Conservation (phyloP, 2,329 filamentous ascomycete genomes). For the Fusarium gaditjirri region DNA sequence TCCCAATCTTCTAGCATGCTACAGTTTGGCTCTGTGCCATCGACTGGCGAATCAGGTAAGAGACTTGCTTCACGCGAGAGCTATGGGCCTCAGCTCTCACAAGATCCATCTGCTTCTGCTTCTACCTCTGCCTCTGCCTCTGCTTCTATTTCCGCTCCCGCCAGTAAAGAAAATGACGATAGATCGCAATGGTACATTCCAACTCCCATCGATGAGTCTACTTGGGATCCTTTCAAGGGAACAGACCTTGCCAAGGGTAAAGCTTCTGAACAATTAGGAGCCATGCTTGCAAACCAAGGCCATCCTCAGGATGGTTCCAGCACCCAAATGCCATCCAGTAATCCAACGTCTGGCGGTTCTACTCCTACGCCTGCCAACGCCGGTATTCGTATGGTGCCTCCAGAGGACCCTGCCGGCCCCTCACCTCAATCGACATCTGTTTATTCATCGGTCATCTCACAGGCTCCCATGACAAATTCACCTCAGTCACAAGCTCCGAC, state of each 20-base stretch:
- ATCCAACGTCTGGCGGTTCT: slow-evolving; percentile 17
- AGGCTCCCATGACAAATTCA: background rate
- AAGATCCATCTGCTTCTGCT: slow-evolving; percentile 10
- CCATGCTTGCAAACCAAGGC: slow-evolving; percentile 4
- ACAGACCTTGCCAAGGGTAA: slow-evolving; percentile 24
- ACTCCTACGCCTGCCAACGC: slow-evolving; percentile 22
- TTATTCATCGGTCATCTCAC: background rate
- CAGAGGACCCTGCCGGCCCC: slow-evolving; percentile 6
- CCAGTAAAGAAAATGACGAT: slow-evolving; percentile 32
- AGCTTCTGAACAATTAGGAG: slow-evolving; percentile 20
- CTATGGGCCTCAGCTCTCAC: slow-evolving; percentile 15
- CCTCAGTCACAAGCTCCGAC: slow-evolving; percentile 18
- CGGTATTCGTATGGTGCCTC: slow-evolving; percentile 41
- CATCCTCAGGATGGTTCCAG: slow-evolving; percentile 1
- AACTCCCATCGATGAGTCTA: slow-evolving; percentile 32
- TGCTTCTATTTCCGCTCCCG: background rate
- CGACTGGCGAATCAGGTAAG: slow-evolving; percentile 38
- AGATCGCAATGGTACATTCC: slow-evolving; percentile 38
- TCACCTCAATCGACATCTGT: slow-evolving; percentile 17
- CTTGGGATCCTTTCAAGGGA: slow-evolving; percentile 40
- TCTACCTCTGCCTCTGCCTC: background rate
- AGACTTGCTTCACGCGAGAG: slow-evolving; percentile 35
- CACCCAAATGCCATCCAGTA: slow-evolving; percentile 12
- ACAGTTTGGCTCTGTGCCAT: slow-evolving; percentile 33
- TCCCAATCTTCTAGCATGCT: slow-evolving; percentile 38